phyloP scores from a whole-genome alignment of 2,329 filamentous ascomycete genomes.

The Xylariaceae sp. region DNA sequence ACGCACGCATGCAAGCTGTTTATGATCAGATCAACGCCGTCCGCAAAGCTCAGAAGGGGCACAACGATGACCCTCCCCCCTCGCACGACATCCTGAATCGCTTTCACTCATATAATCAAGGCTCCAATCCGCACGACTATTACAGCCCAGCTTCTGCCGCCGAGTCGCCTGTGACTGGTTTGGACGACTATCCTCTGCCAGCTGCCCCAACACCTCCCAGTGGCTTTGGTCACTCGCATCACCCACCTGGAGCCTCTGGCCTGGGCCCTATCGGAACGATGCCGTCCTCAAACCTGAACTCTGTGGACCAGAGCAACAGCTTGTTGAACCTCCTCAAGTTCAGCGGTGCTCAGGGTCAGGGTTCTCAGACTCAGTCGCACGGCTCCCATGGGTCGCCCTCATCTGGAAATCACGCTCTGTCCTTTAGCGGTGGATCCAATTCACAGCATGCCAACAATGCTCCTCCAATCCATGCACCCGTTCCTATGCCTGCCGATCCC shows the following conservation, averaged over 20 bases:
- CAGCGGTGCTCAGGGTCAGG: conserved; percentile 36
- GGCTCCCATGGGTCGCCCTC: conserved; percentile 26
- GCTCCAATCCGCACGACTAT: conserved; percentile 26
- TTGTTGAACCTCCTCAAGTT: conserved; percentile 61
- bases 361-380: conserved; percentile 32
- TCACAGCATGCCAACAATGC: conserved; percentile 27
- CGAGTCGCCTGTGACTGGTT: conserved; percentile 27
- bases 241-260: conserved; percentile 36
- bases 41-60: conserved; percentile 24
- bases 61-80: conserved; percentile 14
- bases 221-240: conserved; percentile 37
- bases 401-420: conserved; percentile 18
- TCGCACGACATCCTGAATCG: conserved; percentile 32
- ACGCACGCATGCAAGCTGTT: conserved; percentile 37
- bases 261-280: conserved; percentile 50
- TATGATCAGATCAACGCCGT: conserved; percentile 35
- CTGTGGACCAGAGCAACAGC: conserved; percentile 48
- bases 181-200: conserved; percentile 37
- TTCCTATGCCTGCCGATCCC: conserved; percentile 53
- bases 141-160: conserved; percentile 24
- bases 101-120: conserved; percentile 29
- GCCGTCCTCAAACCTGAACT: conserved; percentile 26
- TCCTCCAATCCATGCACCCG: conserved; percentile 52
- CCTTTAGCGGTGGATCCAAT: conserved; percentile 19
- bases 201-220: conserved; percentile 44